Evolutionary conservation across 2,329 filamentous ascomycete species (phyloP), one percentile per base, ranked within the genome.

Genomic region (Pseudofabraea citricarpa): DNA sequence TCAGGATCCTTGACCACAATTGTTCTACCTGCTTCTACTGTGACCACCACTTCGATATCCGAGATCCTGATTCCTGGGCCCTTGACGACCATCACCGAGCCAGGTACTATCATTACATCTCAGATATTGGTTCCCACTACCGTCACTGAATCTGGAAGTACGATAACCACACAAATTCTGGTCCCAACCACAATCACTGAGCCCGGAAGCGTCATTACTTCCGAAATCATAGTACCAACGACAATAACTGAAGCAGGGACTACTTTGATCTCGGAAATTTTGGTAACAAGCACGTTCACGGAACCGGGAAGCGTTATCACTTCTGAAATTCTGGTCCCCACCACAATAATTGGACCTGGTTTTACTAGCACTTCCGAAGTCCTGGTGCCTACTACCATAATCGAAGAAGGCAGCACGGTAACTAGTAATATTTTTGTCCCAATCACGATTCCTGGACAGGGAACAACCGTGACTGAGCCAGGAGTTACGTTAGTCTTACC

Each of bases 151-250:
- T 24, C 38, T 3, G 32, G 47, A 16, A 48, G 45, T 7, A 48
- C 48, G 20, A 16, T 43, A 22, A n/a, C n/a, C 13, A 29, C 23
- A 0, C 24, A 27, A 20, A 23, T 32, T 2, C 26, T 48, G 3
- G 51, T 46, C n/a, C 29, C 33, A 15, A 44, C 49, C 18, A 49
- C 47, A 24, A 26, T 20, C 2, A 33, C 29, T 2, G 46, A 41
- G 7, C 19, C 39, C 2, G 27, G 16, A 4, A 31, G 13, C 16
- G 13, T 10, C 6, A 3, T 10, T 12, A 31, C 3, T 31, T 3
- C 27, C 10, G 16, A 31, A 31, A n/a, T n/a, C 27, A 2, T 31
- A n/a, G 6, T 31, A 15, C 6, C 13, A 15, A 31, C 27, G 5
- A 5, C 27, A 31, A 31, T 15, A 31, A 31, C 9, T 7, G 16